Evolutionary conservation across 148 eudicot species (phyloP).

Genomic region (Polygonum maritimum): DNA sequence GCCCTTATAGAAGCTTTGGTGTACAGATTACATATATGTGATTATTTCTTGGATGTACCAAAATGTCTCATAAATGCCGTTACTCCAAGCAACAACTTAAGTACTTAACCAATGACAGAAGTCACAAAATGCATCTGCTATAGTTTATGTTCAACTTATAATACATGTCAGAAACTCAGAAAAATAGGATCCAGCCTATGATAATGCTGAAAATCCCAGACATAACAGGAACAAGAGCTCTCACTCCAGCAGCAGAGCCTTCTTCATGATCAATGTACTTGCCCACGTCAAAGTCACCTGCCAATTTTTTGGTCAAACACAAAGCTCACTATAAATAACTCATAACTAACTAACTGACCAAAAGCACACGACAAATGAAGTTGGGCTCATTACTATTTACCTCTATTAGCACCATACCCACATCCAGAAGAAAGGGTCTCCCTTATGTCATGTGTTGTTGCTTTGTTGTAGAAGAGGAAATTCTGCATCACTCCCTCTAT

Average conservation of each 20-base stretch:
- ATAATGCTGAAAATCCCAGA: neutral
- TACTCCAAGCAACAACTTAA: neutral
- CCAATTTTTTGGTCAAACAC: neutral
- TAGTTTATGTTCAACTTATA: neutral
- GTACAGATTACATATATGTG: neutral
- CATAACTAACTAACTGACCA: neutral
- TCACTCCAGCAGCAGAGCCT: neutral
- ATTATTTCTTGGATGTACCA: neutral
- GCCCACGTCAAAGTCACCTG: constrained; percentile 10
- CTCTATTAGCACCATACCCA: constrained; percentile 30
- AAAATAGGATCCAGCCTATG: neutral
- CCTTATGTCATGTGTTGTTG: constrained; percentile 27
- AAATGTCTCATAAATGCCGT: neutral
- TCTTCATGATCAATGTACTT: neutral
- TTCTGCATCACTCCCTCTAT: constrained; percentile 23
- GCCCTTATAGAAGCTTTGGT: neutral
- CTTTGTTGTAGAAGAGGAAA: constrained; percentile 49
- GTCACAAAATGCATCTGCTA: neutral
- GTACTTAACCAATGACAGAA: neutral
- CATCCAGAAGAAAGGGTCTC: constrained; percentile 37
- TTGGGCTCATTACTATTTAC: neutral
- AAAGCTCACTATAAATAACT: no score
- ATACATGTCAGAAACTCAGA: neutral
- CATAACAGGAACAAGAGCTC: neutral
- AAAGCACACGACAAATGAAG: neutral